phyloP scores from a whole-genome alignment of 306 rosid genomes.

The Vigna unguiculata region DNA sequence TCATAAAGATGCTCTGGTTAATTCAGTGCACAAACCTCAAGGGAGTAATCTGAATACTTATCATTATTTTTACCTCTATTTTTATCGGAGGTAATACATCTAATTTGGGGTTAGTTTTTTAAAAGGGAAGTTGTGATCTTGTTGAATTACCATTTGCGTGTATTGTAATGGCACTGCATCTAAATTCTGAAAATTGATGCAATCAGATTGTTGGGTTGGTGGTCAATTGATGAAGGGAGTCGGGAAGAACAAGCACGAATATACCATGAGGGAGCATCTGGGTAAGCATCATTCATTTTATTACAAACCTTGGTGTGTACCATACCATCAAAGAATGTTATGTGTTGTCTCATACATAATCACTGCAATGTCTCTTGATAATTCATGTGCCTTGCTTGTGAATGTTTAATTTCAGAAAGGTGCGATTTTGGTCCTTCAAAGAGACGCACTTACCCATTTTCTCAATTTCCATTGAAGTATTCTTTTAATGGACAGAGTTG shows the following conservation, averaged over 20 bases:
- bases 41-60: background rate
- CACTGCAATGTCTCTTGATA: background rate
- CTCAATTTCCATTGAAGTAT: conserved; percentile 1
- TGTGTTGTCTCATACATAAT: conserved; percentile 10
- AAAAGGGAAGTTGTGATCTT: conserved; percentile 14
- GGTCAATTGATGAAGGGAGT: conserved; percentile 99
- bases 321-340: conserved; percentile 10
- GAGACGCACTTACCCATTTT: background rate
- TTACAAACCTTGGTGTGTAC: conserved; percentile 2
- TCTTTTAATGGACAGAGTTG: background rate
- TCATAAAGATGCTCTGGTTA: conserved; percentile 8
- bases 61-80: background rate
- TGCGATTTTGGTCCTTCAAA: conserved; percentile 39
- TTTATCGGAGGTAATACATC: conserved; percentile 36
- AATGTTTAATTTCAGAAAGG: conserved; percentile 42
- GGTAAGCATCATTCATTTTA: conserved; percentile 58
- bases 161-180: conserved; percentile 38
- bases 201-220: conserved; percentile 94
- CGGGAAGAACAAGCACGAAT: conserved; percentile 88
- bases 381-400: conserved; percentile 5
- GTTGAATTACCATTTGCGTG: conserved; percentile 41
- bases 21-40: conserved; percentile 24
- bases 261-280: conserved; percentile 83
- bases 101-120: conserved; percentile 25
- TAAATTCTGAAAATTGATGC: conserved; percentile 36